Evolutionary conservation across 805 yeast species (phyloP).

Genomic region (Yamadazyma endophytica): DNA sequence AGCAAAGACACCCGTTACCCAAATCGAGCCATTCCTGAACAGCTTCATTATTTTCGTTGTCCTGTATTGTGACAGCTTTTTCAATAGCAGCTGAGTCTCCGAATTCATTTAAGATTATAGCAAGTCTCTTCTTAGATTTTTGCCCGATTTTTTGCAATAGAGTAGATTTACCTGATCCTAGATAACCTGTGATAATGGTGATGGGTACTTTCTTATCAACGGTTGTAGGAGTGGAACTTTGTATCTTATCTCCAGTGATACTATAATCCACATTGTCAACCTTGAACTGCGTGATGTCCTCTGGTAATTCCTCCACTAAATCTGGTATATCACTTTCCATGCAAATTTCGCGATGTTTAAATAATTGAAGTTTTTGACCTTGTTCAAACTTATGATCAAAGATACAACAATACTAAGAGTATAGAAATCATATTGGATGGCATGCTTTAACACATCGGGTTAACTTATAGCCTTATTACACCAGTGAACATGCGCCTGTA

Average conservation of each 20-base stretch:
- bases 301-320: slow-evolving; percentile 11
- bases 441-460: too few relatives aligned
- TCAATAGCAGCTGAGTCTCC: slow-evolving; percentile 91
- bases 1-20: slow-evolving; percentile 95
- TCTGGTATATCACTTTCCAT: slow-evolving; percentile 9
- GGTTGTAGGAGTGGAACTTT: slow-evolving; percentile 5
- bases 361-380: too few relatives aligned
- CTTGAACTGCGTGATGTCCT: slow-evolving; percentile 4
- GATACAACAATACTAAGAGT: too few relatives aligned
- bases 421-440: too few relatives aligned
- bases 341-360: slow-evolving; percentile 1
- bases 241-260: slow-evolving; percentile 2
- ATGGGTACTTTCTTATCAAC: slow-evolving; percentile 64
- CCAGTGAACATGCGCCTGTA: too few relatives aligned
- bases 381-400: too few relatives aligned
- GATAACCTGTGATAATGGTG: slow-evolving; percentile 89
- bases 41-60: slow-evolving; percentile 40
- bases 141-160: slow-evolving; percentile 70
- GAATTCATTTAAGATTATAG: slow-evolving; percentile 88
- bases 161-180: slow-evolving; percentile 94
- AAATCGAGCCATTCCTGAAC: slow-evolving; percentile 94
- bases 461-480: too few relatives aligned
- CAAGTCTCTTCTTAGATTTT: slow-evolving; percentile 68
- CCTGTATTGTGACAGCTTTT: slow-evolving; percentile 70
- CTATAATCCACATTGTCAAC: slow-evolving; percentile 11